phyloP scores from a whole-genome alignment of 257 asterid species.

The Capsicum chinense region DNA sequence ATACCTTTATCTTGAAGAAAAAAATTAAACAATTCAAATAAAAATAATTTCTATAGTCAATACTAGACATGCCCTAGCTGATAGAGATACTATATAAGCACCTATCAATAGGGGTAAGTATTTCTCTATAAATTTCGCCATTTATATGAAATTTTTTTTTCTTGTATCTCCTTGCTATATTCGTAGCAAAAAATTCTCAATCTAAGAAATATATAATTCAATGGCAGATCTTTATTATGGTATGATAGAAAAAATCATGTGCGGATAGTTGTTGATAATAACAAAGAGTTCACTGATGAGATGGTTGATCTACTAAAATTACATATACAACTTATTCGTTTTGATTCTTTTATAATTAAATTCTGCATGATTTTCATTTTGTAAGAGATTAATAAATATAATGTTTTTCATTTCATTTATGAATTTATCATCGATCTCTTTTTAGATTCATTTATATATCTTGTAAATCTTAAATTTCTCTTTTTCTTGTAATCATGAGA shows the following conservation, averaged over 20 bases:
- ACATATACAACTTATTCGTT: too few species aligned
- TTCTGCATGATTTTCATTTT: too few species aligned
- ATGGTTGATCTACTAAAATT: neutral
- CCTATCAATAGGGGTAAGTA: neutral
- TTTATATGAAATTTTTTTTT: neutral
- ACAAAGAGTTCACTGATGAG: neutral
- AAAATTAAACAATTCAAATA: neutral
- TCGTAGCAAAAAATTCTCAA: too few species aligned
- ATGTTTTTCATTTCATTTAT: too few species aligned
- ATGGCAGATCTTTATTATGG: neutral
- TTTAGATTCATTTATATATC: too few species aligned
- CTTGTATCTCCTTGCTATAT: neutral
- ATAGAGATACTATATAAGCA: neutral
- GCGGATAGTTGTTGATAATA: neutral
- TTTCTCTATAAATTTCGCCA: neutral
- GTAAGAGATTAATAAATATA: too few species aligned
- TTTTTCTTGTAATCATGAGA: too few species aligned
- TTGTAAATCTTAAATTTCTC: neutral
- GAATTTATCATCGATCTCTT: too few species aligned
- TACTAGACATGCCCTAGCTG: neutral
- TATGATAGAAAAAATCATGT: neutral
- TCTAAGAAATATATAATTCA: too few species aligned
- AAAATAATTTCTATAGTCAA: neutral
- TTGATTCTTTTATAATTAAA: too few species aligned
- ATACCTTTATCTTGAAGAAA: neutral